These are phyloP conservation scores for Gynochthodes officinalis DNA, from an alignment of 257 asterid genomes.

Conservation along the genomic window DNA sequence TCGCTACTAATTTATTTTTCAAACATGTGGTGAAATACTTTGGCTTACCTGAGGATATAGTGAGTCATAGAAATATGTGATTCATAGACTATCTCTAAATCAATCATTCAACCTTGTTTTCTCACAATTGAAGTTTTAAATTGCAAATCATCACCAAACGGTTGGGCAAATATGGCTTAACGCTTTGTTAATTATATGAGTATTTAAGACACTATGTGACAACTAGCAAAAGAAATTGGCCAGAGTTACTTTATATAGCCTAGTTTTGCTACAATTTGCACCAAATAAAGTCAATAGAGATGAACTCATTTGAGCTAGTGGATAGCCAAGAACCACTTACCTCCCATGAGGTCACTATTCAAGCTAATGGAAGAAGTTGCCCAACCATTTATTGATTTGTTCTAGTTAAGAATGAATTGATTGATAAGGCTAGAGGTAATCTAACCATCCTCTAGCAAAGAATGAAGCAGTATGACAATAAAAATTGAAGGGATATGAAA, in stretches of 20 bases:
- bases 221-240: neutral
- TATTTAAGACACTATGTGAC: neutral
- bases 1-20: neutral
- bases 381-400: neutral
- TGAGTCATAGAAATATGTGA: neutral
- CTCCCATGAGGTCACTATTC: neutral
- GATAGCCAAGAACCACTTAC: neutral
- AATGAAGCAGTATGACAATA: slow-evolving; percentile 3
- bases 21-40: slow-evolving; percentile 18
- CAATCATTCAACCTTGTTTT: neutral
- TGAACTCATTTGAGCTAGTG: slow-evolving; percentile 1
- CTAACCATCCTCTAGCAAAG: neutral
- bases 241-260: too few species aligned
- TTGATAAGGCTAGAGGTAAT: neutral
- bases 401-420: neutral
- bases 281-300: neutral
- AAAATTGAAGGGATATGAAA: neutral
- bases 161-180: neutral
- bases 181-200: neutral
- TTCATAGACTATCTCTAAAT: neutral
- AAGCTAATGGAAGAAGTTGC: neutral
- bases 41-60: slow-evolving; percentile 5
- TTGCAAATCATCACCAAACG: too few species aligned
- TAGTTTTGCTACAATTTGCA: too few species aligned
- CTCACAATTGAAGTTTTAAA: neutral